Conservation (phyloP, 495 filamentous ascomycete species). For the Neurospora discreta region DNA sequence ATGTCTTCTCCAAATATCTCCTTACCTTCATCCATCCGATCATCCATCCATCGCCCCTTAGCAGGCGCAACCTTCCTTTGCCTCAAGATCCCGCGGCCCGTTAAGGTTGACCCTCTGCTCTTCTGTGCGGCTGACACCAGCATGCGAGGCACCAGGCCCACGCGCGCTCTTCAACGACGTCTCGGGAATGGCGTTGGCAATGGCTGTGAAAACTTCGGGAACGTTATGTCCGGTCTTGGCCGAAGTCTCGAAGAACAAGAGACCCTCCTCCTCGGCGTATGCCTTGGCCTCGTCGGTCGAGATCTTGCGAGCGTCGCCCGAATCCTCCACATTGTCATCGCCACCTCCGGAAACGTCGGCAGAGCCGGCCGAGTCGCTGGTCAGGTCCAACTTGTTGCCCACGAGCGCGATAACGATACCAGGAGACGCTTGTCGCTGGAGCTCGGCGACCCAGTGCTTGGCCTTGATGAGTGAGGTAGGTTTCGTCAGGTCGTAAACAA, state of each 20-base stretch:
- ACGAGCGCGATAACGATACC: conserved; percentile 97
- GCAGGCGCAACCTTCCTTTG: conserved; percentile 92
- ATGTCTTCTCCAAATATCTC: neutral
- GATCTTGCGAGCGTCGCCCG: conserved; percentile 77
- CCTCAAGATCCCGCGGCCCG: conserved; percentile 44
- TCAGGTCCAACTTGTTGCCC: conserved; percentile 93
- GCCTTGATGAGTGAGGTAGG: conserved; percentile 91
- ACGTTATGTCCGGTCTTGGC: conserved; percentile 94
- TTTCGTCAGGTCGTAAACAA: conserved; percentile 98
- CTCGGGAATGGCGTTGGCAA: conserved; percentile 93
- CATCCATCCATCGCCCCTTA: conserved; percentile 21
- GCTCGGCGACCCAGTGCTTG: conserved; percentile 96
- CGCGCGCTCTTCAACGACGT: conserved; percentile 83
- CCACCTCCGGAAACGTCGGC: conserved; percentile 28
- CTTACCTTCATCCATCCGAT: neutral
- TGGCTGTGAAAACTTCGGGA: conserved; percentile 93
- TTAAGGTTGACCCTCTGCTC: conserved; percentile 62
- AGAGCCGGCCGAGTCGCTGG: conserved; percentile 39
- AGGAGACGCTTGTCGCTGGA: conserved; percentile 93
- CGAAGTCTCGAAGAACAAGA: conserved; percentile 95
- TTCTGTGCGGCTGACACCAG: conserved; percentile 41
- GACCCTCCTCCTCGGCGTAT: conserved; percentile 87
- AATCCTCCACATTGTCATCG: conserved; percentile 37
- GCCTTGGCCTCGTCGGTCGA: conserved; percentile 76
- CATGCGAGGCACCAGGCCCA: conserved; percentile 49